Conservation (phyloP, 2,329 filamentous ascomycete genomes). For the Trichoderma sp. region DNA sequence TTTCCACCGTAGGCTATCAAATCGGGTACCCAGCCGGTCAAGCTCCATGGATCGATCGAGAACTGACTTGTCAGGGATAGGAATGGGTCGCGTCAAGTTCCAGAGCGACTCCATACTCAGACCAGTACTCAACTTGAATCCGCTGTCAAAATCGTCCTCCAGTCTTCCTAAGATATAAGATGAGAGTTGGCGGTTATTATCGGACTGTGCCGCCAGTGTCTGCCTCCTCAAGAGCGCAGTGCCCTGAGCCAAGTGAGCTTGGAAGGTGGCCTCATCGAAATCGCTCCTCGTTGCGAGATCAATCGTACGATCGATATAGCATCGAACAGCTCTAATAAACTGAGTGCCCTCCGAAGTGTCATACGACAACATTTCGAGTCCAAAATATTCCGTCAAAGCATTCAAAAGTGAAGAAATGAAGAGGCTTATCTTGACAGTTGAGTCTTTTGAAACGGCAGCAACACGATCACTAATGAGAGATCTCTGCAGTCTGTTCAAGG, state of each 20-base stretch:
- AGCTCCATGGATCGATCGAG: slow-evolving; percentile 55
- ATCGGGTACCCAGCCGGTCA: slow-evolving; percentile 60
- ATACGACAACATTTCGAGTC: slow-evolving; percentile 36
- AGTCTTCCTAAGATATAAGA: slow-evolving; percentile 48
- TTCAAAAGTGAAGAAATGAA: slow-evolving; percentile 55
- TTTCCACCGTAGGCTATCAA: slow-evolving; percentile 65
- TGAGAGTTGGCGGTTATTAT: slow-evolving; percentile 45
- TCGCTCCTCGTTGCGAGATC: slow-evolving; percentile 47
- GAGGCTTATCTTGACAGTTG: slow-evolving; percentile 57
- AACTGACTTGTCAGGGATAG: slow-evolving; percentile 52
- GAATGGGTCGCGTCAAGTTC: slow-evolving; percentile 69
- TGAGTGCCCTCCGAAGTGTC: slow-evolving; percentile 41
- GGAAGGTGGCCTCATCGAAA: slow-evolving; percentile 67
- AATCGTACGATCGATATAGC: slow-evolving; percentile 61
- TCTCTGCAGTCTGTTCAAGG: slow-evolving; percentile 63
- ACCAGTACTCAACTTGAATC: slow-evolving; percentile 74
- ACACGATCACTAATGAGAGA: slow-evolving; percentile 60
- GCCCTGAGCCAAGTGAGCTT: slow-evolving; percentile 62
- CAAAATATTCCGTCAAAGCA: slow-evolving; percentile 50
- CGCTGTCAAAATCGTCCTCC: slow-evolving; percentile 64
- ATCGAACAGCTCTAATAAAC: slow-evolving; percentile 47
- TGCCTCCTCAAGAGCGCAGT: slow-evolving; percentile 48
- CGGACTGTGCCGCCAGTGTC: slow-evolving; percentile 34
- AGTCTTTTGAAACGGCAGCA: slow-evolving; percentile 62
- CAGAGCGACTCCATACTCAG: slow-evolving; percentile 81